phyloP scores from a whole-genome alignment of 108 stramenopile species.

The Cyclostephanos tholiformis region DNA sequence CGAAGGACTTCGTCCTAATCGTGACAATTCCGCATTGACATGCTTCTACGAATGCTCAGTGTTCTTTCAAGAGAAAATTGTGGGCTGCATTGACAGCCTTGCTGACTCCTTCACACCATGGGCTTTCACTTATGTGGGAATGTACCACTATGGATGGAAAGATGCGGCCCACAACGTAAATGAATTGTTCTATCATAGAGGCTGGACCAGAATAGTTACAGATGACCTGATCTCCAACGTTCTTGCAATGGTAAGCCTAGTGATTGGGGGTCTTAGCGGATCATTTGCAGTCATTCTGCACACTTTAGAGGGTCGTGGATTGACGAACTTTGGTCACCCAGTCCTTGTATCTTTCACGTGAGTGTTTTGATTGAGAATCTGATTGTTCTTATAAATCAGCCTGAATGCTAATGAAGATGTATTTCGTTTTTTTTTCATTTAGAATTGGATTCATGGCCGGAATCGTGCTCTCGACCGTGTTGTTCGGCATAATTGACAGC shows the following conservation, averaged over 20 bases:
- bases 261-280: constrained; percentile 78
- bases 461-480: constrained; percentile 67
- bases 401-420: not conserved
- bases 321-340: constrained; percentile 57
- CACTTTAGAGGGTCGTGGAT: constrained; percentile 51
- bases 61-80: constrained; percentile 66
- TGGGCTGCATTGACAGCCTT: constrained; percentile 67
- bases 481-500: constrained; percentile 77
- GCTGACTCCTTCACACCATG: constrained; percentile 74
- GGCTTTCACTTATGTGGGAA: constrained; percentile 89
- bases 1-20: constrained; percentile 65
- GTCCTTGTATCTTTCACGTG: constrained; percentile 60
- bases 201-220: constrained; percentile 86
- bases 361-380: constrained; percentile 28
- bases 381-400: constrained; percentile 1
- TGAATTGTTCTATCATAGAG: constrained; percentile 80
- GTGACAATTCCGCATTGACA: constrained; percentile 61
- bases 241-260: constrained; percentile 71
- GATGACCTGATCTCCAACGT: constrained; percentile 86
- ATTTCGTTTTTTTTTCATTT: not conserved
- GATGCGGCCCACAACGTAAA: constrained; percentile 74
- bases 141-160: constrained; percentile 82
- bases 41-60: constrained; percentile 76
- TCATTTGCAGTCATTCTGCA: constrained; percentile 67
- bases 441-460: constrained; percentile 77